phyloP scores from a whole-genome alignment of 106 monocot genomes.

The Iris macrosiphon region DNA sequence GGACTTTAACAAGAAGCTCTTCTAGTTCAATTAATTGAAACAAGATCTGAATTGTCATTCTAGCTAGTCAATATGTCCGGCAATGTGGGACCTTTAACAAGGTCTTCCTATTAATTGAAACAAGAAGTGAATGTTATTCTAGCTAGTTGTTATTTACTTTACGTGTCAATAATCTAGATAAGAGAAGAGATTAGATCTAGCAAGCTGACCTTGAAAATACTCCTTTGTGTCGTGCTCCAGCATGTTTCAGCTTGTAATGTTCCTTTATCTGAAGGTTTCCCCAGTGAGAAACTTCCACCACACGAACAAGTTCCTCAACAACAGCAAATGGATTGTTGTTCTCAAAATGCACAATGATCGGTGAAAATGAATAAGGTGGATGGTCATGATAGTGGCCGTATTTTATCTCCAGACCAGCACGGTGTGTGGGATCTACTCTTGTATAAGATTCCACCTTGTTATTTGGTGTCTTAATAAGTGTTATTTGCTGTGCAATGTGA shows the following conservation, averaged over 20 bases:
- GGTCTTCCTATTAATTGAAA: no score
- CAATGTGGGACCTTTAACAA: no score
- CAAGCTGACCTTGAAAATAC: conserved; percentile 70
- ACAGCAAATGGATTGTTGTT: conserved; percentile 88
- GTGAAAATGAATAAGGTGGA: conserved; percentile 58
- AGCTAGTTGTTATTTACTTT: no score
- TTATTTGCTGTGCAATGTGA: conserved; percentile 49
- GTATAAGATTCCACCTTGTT: conserved; percentile 65
- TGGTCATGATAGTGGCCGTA: conserved; percentile 59
- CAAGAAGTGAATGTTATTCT: no score
- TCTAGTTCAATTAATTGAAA: no score
- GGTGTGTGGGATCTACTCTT: conserved; percentile 52
- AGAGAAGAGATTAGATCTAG: background rate
- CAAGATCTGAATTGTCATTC: no score
- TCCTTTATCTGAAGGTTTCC: conserved; percentile 72
- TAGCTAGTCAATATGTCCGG: no score
- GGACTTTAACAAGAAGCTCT: no score
- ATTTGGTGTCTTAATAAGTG: conserved; percentile 61
- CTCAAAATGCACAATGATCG: conserved; percentile 75
- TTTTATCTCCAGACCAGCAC: conserved; percentile 53
- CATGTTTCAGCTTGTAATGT: conserved; percentile 69
- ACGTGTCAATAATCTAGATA: no score
- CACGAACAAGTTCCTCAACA: conserved; percentile 75
- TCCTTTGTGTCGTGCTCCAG: conserved; percentile 79
- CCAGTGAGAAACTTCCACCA: conserved; percentile 84